Conservation (phyloP, 768 basidiomycete genomes). For the Hirschioporus abietinus region DNA sequence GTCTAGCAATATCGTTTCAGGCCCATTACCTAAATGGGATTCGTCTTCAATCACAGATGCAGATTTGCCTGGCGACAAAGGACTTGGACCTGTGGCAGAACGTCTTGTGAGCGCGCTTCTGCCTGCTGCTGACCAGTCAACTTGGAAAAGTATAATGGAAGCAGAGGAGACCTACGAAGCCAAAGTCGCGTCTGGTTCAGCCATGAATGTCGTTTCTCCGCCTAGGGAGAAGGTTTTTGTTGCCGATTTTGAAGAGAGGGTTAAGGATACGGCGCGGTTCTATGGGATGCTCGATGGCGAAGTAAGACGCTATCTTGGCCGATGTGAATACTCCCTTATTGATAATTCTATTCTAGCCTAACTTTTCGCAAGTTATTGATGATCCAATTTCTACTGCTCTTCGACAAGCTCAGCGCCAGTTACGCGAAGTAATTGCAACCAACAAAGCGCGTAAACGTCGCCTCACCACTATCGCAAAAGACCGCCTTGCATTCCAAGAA, state of each 20-base stretch:
- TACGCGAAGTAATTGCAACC: constrained; percentile 67
- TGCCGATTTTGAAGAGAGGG: constrained; percentile 69
- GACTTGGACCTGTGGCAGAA: constrained; percentile 86
- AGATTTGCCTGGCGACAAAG: constrained; percentile 63
- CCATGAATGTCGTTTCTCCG: constrained; percentile 70
- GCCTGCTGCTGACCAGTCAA: constrained; percentile 55
- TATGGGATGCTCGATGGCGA: constrained; percentile 64
- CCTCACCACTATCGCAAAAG: constrained; percentile 70
- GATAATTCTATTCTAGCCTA: constrained; percentile 41
- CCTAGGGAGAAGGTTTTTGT: constrained; percentile 76
- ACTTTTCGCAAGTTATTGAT: constrained; percentile 76
- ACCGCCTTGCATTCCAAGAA: constrained; percentile 87
- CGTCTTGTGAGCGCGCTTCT: constrained; percentile 71
- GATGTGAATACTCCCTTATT: constrained; percentile 15
- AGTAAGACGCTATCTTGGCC: constrained; percentile 38
- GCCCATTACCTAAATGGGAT: constrained; percentile 72
- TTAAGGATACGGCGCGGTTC: constrained; percentile 71
- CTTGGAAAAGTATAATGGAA: constrained; percentile 76
- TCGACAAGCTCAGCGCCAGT: constrained; percentile 79
- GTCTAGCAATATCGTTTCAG: constrained; percentile 28
- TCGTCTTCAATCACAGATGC: constrained; percentile 73
- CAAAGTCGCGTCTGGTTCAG: constrained; percentile 42
- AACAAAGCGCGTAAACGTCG: constrained; percentile 82
- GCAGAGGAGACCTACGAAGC: constrained; percentile 84
- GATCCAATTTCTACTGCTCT: constrained; percentile 92